Evolutionary conservation across 2,329 filamentous ascomycete genomes (phyloP).

Genomic region (Verticillium longisporum): DNA sequence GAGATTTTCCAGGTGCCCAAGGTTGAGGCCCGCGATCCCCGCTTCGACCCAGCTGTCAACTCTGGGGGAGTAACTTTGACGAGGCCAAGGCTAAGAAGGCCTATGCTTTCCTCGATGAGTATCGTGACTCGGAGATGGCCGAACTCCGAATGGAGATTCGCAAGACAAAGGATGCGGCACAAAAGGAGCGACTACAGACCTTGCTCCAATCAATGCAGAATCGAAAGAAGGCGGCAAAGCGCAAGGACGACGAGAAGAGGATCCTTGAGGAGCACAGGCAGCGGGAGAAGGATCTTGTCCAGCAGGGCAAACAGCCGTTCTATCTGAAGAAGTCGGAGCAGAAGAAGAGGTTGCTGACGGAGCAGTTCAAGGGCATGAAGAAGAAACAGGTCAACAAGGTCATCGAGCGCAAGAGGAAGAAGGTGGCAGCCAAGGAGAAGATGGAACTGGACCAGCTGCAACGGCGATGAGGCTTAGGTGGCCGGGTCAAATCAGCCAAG

Average conservation of each 20-base stretch:
- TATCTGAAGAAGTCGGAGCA: conserved; percentile 89
- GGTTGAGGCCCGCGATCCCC: conserved; percentile 65
- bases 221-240: conserved; percentile 61
- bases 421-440: conserved; percentile 78
- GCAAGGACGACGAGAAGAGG: conserved; percentile 62
- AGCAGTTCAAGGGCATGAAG: conserved; percentile 78
- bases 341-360: conserved; percentile 76
- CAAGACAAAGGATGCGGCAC: conserved; percentile 53
- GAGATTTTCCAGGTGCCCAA: conserved; percentile 61
- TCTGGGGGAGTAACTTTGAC: conserved; percentile 38
- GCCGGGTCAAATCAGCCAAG: not conserved
- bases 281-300: conserved; percentile 77
- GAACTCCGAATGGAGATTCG: conserved; percentile 64
- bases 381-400: conserved; percentile 76
- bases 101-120: conserved; percentile 84
- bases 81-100: conserved; percentile 58
- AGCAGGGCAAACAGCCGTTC: conserved; percentile 86
- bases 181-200: conserved; percentile 65
- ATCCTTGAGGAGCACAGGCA: conserved; percentile 69
- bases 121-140: conserved; percentile 76
- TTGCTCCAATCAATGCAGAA: conserved; percentile 74
- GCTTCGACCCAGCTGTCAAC: conserved; percentile 67
- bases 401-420: conserved; percentile 85
- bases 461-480: conserved; percentile 11
- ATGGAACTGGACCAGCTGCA: conserved; percentile 52